These are phyloP conservation scores for Mycena kentingensis DNA, from an alignment of 768 basidiomycete genomes.

Conservation along the genomic window DNA sequence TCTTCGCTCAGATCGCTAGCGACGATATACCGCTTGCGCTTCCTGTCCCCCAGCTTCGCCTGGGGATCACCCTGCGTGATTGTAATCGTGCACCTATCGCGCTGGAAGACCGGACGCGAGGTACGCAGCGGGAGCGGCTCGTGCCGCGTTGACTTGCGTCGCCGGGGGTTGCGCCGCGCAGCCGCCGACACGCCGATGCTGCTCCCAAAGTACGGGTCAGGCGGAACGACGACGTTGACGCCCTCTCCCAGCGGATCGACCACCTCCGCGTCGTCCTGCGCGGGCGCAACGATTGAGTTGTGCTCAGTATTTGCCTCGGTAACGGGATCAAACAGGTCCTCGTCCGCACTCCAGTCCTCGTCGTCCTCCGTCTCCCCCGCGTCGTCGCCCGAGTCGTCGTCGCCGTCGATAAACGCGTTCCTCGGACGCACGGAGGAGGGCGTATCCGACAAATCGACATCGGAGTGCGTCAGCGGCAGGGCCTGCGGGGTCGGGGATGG, in stretches of 20 bases:
- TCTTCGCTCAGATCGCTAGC: constrained; percentile 96
- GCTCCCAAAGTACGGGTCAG: constrained; percentile 78
- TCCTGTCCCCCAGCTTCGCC: constrained; percentile 51
- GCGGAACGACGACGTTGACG: constrained; percentile 84
- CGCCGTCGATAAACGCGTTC: constrained; percentile 59
- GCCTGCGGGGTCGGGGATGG: constrained; percentile 58
- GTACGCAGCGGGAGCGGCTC: constrained; percentile 69
- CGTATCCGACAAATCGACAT: constrained; percentile 60
- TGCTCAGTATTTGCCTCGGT: constrained; percentile 89
- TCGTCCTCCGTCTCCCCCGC: constrained; percentile 53
- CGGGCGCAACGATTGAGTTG: constrained; percentile 59
- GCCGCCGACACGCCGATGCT: constrained; percentile 30
- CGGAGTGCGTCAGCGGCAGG: constrained; percentile 60
- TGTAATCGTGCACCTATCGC: constrained; percentile 90
- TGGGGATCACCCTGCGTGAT: constrained; percentile 84
- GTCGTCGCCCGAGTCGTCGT: constrained; percentile 68
- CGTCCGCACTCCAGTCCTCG: constrained; percentile 60
- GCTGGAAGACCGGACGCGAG: constrained; percentile 80
- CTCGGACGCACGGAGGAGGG: constrained; percentile 59
- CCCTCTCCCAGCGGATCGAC: constrained; percentile 85
- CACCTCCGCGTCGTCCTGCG: constrained; percentile 60
- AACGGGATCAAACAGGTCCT: constrained; percentile 68
- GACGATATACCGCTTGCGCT: constrained; percentile 77
- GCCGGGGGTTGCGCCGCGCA: constrained; percentile 50
- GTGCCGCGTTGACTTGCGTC: constrained; percentile 63